Base-by-base conservation (phyloP, 164 flowering plant genomes). In the Warburgia ugandensis region DNA sequence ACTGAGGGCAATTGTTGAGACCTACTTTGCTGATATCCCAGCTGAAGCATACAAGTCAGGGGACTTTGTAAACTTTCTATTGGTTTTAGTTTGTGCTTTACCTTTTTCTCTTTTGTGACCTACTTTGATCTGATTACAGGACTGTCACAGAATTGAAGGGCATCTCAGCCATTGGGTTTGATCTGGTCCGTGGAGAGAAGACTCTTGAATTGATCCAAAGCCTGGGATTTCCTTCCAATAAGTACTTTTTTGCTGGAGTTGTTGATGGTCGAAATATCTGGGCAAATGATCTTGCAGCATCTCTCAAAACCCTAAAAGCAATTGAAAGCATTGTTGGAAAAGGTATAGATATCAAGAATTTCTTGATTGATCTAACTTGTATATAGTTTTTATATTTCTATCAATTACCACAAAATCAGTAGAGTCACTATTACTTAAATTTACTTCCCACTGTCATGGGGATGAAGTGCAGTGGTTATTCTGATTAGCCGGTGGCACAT, bases 21-120 rank as follows among this genome's bases (percentile, higher is more conserved):
- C 83, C 17, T 80, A 80, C 76, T 80, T 80, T 57, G 83, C 86
- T 59, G 86, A 80, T 67, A 46, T 80, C 48, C 75, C 83, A 22
- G 67, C 73, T 26, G 73, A 68, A 61, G 77, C 80, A 54, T 80
- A 48, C 72, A 69, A 72, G 51, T 48, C 16, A 48, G n/a, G n/a
- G n/a, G n/a, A n/a, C n/a, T n/a, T n/a, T n/a, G 51, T 48, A 29
- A 23, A 7, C 13, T 48, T 7, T 16, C 33, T 6, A 27, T 23
- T 3, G 17, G 8, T n/a, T 3, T 14, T 12, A 11, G 2, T 27
- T 14, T 45, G 11, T n/a, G n/a, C n/a, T n/a, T n/a, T n/a, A n/a
- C n/a, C n/a, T n/a, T 22, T 26, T 3, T 6, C 1, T 22, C 7
- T 27, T 6, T 16, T 45, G 25, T 29, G 14, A 5, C 16, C 2